Evolutionary conservation across 2,329 filamentous ascomycete species (phyloP), one percentile per base, ranked within the genome.

Genomic region (Stagonosporopsis chrysanthemi): DNA sequence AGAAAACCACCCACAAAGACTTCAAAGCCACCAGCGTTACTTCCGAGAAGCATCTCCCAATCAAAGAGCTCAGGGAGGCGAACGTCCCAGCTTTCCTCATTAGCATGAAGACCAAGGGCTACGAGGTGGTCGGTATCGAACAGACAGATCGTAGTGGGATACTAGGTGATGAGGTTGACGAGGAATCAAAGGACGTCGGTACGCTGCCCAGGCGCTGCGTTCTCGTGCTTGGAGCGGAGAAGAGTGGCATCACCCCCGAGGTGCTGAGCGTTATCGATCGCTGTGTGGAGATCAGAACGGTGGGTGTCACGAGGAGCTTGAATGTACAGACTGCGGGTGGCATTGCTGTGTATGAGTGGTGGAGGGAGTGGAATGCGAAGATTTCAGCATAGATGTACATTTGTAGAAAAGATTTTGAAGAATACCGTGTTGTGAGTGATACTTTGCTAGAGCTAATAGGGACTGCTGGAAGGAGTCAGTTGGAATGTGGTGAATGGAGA

Each of bases 281-380:
- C 24, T 80, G 83, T 58, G 80, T 84, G 5, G 82, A 84, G 69
- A 82, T 84, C 44, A 74, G 75, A 46, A 83, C 84, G 59, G 74
- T 77, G 45, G 82, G 82, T 0, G 75, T 83, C 6, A 84, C 82
- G 29, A 75, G 82, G 63, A 83, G 81, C 66, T 70, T 84, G 72
- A 84, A 84, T 69, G 82, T 84, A 58, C 82, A 84, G 72, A 84
- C 82, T 23, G 82, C 82, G 12, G 81, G 80, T 14, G 81, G 77
- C 0, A 79, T 83, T 52, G 81, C 82, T 41, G 63, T 83, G 35
- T 83, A 78, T 67, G 82, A 84, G 67, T 83, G 80, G 72, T 77
- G 75, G 68, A 77, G 81, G 61, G 79, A 81, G 63, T 77, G 74
- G 74, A 65, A 64, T 22, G 45, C 58, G 6, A 60, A 61, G 46